Base-by-base conservation (phyloP, 495 filamentous ascomycete species). In the Glarea lozoyensis region DNA sequence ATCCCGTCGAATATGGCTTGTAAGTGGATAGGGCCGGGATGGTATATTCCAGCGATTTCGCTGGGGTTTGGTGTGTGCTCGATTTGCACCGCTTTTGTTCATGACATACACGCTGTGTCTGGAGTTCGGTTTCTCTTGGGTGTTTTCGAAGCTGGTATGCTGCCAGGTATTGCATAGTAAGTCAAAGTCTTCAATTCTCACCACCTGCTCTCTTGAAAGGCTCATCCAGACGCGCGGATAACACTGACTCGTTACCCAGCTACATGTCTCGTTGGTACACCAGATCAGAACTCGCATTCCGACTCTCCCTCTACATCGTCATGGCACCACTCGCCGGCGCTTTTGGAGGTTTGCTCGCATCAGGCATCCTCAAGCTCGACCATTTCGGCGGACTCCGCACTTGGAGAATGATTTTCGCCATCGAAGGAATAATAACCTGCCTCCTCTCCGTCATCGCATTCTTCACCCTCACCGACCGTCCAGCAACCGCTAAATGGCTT, bases 201-300 rank as follows among this genome's bases (percentile, higher is more conserved):
- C n/a, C n/a, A n/a, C n/a, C n/a, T n/a, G n/a, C n/a, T 12, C 74
- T 73, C 45, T 35, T 73, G 0, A 70, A 86, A 2, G 80, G 79
- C 3, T 58, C 75, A n/a, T 80, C 82, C 44, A 80, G 85, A 58
- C 73, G 80, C 13, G 81, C 79, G 25, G 68, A 85, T 66, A 52
- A 85, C 54, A 81, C 81, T 13, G 80, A 80, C 5, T n/a, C n/a
- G n/a, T 82, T 84, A 13, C 75, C 77, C 1, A 85, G 84, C 58
- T 85, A 85, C 47, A 54, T 86, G 4, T 80, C 76, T 0, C 67
- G 80, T 17, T 86, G 80, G 80, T 86, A 85, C 48, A 68, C 78
- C n/a, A 68, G 79, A 32, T 69, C 70, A 49, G 82, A 86, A 59
- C 60, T 84, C 9, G 70, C 76, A 4, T 81, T 82, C 59, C 75